Evolutionary conservation across 768 basidiomycete genomes (phyloP).

Genomic region (Mrakia frigida): DNA sequence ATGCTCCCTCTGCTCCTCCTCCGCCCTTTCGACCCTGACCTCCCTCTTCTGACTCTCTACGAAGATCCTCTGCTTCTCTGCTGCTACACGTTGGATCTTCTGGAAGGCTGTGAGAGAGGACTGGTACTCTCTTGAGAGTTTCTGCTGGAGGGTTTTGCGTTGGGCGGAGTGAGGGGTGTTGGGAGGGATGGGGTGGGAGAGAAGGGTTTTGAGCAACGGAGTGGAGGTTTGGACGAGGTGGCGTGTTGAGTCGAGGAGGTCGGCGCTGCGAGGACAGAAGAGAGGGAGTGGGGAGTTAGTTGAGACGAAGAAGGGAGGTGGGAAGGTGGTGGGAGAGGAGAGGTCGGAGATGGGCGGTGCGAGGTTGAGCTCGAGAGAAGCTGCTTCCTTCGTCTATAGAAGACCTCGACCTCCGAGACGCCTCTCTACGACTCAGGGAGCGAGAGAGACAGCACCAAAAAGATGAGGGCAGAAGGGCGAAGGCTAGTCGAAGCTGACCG

Average conservation of each 20-base stretch:
- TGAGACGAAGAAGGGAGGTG: background rate
- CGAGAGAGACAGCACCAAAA: too few relatives aligned
- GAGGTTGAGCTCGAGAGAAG: background rate
- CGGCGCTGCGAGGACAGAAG: slow-evolving; percentile 57
- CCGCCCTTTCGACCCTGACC: background rate
- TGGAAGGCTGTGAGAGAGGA: slow-evolving; percentile 87
- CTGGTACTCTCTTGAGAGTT: slow-evolving; percentile 89
- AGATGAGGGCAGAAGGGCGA: too few relatives aligned
- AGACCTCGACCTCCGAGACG: too few relatives aligned
- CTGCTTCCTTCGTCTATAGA: too few relatives aligned
- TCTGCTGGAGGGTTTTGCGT: slow-evolving; percentile 59
- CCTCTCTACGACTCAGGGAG: too few relatives aligned
- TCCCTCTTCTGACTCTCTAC: slow-evolving; percentile 69
- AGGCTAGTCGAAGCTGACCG: too few relatives aligned
- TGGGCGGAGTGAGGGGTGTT: background rate
- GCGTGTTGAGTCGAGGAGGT: slow-evolving; percentile 87
- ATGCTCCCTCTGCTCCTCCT: background rate
- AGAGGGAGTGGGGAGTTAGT: background rate
- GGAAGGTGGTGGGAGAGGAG: background rate
- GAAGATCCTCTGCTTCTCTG: slow-evolving; percentile 79
- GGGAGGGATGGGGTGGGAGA: slow-evolving; percentile 48
- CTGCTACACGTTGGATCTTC: slow-evolving; percentile 80
- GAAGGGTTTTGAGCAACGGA: slow-evolving; percentile 84
- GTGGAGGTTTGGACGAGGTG: slow-evolving; percentile 92
- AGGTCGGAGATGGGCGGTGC: slow-evolving; percentile 8